Evolutionary conservation across 2,329 filamentous ascomycete species (phyloP).

Genomic region (Cadophora gregata): DNA sequence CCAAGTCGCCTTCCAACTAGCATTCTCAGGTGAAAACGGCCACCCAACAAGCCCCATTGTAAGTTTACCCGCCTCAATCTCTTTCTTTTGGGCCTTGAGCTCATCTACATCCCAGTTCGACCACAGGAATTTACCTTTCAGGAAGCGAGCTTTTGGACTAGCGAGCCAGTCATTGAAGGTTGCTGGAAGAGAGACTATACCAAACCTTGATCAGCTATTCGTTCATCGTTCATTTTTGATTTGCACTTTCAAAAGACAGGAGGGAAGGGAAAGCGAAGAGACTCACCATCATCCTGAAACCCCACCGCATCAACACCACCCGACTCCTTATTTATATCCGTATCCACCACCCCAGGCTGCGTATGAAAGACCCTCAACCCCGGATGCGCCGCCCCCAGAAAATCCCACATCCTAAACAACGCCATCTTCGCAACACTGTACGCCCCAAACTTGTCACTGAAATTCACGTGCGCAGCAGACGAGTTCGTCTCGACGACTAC

Average conservation of each 20-base stretch:
- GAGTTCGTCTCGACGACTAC: conserved; percentile 47
- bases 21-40: conserved; percentile 22
- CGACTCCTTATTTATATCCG: conserved; percentile 41
- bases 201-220: conserved; percentile 29
- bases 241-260: neutral
- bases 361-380: conserved; percentile 44
- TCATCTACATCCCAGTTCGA: conserved; percentile 59
- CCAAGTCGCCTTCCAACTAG: conserved; percentile 3
- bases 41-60: conserved; percentile 34
- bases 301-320: conserved; percentile 36
- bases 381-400: conserved; percentile 39
- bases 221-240: neutral
- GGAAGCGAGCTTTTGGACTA: conserved; percentile 51
- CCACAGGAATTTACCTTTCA: conserved; percentile 55
- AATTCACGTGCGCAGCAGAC: conserved; percentile 45
- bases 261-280: neutral
- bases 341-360: conserved; percentile 44
- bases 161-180: conserved; percentile 38
- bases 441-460: conserved; percentile 34
- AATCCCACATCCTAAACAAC: conserved; percentile 44
- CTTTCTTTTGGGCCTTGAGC: conserved; percentile 48
- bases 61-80: conserved; percentile 42
- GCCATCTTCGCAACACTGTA: conserved; percentile 44
- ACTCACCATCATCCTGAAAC: conserved; percentile 43
- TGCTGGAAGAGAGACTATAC: conserved; percentile 34